phyloP scores from a whole-genome alignment of 192 early-diverging fungal species.

The Podochytrium sp. region DNA sequence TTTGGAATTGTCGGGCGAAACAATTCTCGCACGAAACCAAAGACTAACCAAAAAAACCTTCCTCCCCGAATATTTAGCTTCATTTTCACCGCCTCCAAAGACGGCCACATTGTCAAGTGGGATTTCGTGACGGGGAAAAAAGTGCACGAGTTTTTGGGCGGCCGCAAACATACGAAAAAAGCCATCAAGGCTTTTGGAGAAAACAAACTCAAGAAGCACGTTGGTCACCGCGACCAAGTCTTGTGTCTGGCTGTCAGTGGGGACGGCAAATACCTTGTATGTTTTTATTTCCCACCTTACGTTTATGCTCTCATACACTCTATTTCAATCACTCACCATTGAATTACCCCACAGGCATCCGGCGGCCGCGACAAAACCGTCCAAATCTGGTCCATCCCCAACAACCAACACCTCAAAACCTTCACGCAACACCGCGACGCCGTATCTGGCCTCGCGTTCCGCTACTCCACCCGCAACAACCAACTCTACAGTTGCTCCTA shows the following conservation, averaged over 20 bases:
- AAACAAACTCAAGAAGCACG: constrained; percentile 36
- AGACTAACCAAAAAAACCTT: background rate
- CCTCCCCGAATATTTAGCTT: constrained; percentile 34
- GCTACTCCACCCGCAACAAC: constrained; percentile 60
- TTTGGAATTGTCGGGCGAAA: background rate
- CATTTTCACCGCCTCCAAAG: constrained; percentile 90
- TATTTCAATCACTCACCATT: background rate
- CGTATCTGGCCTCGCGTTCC: constrained; percentile 84
- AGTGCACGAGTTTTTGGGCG: constrained; percentile 72
- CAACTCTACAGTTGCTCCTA: constrained; percentile 87
- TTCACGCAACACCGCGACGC: constrained; percentile 95
- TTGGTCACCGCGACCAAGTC: constrained; percentile 58
- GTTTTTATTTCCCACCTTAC: background rate
- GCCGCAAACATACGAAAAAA: constrained; percentile 70
- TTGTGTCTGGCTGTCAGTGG: constrained; percentile 45
- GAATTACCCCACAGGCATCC: constrained; percentile 57
- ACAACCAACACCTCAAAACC: constrained; percentile 69
- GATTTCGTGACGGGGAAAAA: constrained; percentile 70
- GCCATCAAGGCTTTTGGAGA: constrained; percentile 40
- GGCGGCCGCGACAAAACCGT: constrained; percentile 91
- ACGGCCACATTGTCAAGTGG: constrained; percentile 93
- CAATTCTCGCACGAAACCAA: background rate
- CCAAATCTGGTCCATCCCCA: constrained; percentile 86
- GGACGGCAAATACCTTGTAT: constrained; percentile 60
- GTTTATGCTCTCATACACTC: background rate